A percentile compares a stretch with the other conserved stretches of the same genome.
Evolutionary conservation across 2,329 filamentous ascomycete species (phyloP).

Genomic region (Rhytidhysteron rufulum): DNA sequence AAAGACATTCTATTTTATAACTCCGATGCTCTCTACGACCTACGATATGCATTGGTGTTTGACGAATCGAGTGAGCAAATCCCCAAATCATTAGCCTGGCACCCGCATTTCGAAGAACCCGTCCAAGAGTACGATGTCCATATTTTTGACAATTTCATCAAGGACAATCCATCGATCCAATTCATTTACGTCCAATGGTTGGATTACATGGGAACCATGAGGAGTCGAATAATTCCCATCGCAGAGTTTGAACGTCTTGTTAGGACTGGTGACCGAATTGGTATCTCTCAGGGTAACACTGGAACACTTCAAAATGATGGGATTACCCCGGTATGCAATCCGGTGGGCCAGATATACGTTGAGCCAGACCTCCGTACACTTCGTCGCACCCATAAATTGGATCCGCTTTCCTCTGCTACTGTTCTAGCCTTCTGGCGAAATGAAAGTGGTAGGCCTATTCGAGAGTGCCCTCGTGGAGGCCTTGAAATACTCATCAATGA

Average conservation of each 20-base stretch:
- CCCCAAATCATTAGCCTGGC: conserved; percentile 21
- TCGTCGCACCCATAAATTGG: conserved; percentile 46
- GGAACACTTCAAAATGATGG: conserved; percentile 66
- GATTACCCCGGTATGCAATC: conserved; percentile 50
- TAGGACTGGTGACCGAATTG: conserved; percentile 41
- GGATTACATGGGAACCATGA: conserved; percentile 69
- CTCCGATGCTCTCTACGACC: conserved; percentile 68
- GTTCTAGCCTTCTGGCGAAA: conserved; percentile 65
- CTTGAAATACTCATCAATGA: conserved; percentile 48
- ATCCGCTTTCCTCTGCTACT: conserved; percentile 54
- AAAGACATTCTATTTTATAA: conserved; percentile 72
- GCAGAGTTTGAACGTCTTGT: conserved; percentile 38
- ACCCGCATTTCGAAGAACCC: conserved; percentile 26
- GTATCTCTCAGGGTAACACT: conserved; percentile 62
- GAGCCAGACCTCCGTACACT: conserved; percentile 64
- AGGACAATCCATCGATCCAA: conserved; percentile 50
- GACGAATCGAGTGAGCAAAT: conserved; percentile 19
- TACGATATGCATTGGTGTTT: conserved; percentile 45
- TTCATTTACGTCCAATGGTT: conserved; percentile 74
- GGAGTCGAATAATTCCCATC: conserved; percentile 66
- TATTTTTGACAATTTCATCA: conserved; percentile 47
- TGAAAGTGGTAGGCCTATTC: conserved; percentile 48
- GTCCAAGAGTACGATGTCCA: conserved; percentile 34
- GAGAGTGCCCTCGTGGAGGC: conserved; percentile 57
- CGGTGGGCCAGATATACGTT: conserved; percentile 64